Conservation (phyloP, 192 early-diverging fungal genomes). For the Gamsiella multidivaricata region DNA sequence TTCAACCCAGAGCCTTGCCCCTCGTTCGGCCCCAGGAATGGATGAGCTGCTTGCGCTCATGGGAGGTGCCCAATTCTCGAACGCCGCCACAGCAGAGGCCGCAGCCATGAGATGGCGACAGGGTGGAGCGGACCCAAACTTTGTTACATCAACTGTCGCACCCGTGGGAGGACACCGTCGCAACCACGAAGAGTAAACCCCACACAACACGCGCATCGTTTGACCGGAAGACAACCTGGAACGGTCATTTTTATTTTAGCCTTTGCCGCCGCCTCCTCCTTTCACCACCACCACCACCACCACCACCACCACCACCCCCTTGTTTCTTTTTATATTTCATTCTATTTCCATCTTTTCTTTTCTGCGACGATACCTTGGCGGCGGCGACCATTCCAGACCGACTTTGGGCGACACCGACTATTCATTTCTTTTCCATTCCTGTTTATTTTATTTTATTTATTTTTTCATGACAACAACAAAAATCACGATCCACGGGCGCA, state of each 20-base stretch:
- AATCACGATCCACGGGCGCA: not conserved
- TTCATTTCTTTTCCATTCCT: not conserved
- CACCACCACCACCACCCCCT: not conserved
- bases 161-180: slow-evolving; percentile 47
- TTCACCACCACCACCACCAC: not conserved
- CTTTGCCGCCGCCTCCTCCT: not conserved
- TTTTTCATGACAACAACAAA: not conserved
- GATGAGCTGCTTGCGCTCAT: slow-evolving; percentile 47
- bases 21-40: slow-evolving; percentile 42
- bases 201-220: too few species aligned
- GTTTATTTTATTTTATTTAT: not conserved
- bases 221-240: not conserved
- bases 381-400: too few species aligned
- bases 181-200: slow-evolving; percentile 16
- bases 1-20: slow-evolving; percentile 32
- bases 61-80: slow-evolving; percentile 25
- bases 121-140: slow-evolving; percentile 24
- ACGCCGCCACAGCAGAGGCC: slow-evolving; percentile 31
- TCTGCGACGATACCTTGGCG: not conserved
- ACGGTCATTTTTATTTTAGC: too few species aligned
- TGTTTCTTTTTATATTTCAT: slow-evolving; percentile 4
- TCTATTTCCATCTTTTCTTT: not conserved
- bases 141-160: slow-evolving; percentile 22
- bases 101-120: slow-evolving; percentile 38
- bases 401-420: too few species aligned